Base-by-base conservation (phyloP, 169 alveolate species). In the Eimeria sp. region DNA sequence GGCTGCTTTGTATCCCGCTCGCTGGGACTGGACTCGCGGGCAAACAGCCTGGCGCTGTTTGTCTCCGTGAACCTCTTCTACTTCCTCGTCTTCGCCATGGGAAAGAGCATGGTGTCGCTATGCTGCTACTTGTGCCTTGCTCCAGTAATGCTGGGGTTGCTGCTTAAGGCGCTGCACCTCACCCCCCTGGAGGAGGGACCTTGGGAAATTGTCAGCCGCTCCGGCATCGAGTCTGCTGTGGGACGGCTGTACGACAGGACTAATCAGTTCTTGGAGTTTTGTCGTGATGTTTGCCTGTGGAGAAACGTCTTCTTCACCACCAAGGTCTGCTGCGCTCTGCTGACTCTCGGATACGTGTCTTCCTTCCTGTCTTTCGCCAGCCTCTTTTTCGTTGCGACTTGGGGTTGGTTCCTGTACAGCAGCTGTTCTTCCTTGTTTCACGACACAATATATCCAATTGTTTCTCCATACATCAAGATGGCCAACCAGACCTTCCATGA, bases 61-160 rank as follows among this genome's bases (percentile, higher is more conserved):
- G 75, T 78, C 40, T 82, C 90, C 4, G 73, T 91, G 61, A 91
- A 91, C 83, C 83, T 91, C 73, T 34, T 91, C 14, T 91, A 91
- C 63, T 91, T 91, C 83, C 80, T 91, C 57, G 95, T 91, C 34
- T 91, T 91, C 34, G 95, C 88, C 16, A 63, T 91, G 95, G 82
- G 95, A 5, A 91, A 91, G 76, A 75, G 90, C 73, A 47, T 91
- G 78, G 90, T 91, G 63, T 91, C 95, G 30, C 67, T 91, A 9
- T 54, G 78, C 47, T 91, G 95, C 91, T 91, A 91, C 91, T 63
- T 91, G 65, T 58, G 67, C 58, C 54, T 91, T 10, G 89, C 88
- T 9, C 95, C 95, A 20, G 87, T 91, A 7, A 76, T 86, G 65
- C 90, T 76, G 34, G 95, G 95, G 16, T n/a, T 76, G 47, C 58